phyloP scores from a whole-genome alignment of 2,329 filamentous ascomycete genomes.

The Claviceps paspali region DNA sequence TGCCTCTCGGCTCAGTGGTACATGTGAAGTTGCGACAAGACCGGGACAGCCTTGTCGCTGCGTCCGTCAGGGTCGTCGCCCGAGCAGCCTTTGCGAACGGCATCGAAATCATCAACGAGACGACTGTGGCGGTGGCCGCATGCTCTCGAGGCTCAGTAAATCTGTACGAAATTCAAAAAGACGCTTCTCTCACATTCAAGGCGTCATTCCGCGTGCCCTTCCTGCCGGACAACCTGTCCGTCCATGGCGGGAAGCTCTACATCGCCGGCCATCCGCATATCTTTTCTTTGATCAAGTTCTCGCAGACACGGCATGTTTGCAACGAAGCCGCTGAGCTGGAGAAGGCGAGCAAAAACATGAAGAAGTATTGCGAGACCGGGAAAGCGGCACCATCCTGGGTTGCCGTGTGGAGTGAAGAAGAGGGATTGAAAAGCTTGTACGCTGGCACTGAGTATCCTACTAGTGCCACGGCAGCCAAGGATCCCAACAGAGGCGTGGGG shows the following conservation, averaged over 20 bases:
- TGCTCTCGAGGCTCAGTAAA: conserved; percentile 15
- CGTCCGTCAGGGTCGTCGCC: conserved; percentile 14
- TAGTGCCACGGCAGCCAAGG: conserved; percentile 18
- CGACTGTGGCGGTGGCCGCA: conserved; percentile 23
- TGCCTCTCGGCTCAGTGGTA: conserved; percentile 20
- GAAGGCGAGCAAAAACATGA: conserved; percentile 8
- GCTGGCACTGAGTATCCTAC: conserved; percentile 18
- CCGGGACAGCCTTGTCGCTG: background rate
- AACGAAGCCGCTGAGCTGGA: conserved; percentile 14
- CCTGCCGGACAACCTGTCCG: conserved; percentile 24
- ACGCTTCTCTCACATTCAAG: conserved; percentile 1
- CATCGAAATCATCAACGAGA: conserved; percentile 22
- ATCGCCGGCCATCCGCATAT: conserved; percentile 25
- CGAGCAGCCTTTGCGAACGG: conserved; percentile 26
- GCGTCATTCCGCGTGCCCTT: conserved; percentile 15
- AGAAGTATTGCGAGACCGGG: conserved; percentile 4
- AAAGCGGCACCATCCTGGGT: conserved; percentile 14
- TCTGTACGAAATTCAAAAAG: conserved; percentile 13
- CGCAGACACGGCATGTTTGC: conserved; percentile 19
- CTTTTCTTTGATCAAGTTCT: conserved; percentile 17
- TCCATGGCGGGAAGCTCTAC: conserved; percentile 16
- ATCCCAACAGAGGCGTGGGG: conserved; percentile 15
- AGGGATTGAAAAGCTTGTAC: conserved; percentile 19
- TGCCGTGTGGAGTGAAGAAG: conserved; percentile 19
- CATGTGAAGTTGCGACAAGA: conserved; percentile 14